Percentiles rank a stretch among this genome's conserved stretches.
These are phyloP conservation scores for Lachancea dasiensis DNA, from an alignment of 805 yeast species.

Conservation along the genomic window DNA sequence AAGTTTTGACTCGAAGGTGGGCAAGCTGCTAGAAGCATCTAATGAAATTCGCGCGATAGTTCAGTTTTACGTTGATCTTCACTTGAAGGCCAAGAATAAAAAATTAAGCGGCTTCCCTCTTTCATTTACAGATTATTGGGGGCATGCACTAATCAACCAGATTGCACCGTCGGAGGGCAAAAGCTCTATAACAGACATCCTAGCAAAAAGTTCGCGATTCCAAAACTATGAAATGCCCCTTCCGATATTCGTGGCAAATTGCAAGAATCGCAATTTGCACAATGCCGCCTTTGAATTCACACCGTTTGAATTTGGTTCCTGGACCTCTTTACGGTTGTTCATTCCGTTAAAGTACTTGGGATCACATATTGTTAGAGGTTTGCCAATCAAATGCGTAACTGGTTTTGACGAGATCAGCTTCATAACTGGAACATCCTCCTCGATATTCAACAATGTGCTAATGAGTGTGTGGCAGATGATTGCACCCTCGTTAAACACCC, in stretches of 20 bases:
- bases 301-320: conserved; percentile 64
- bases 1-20: conserved; percentile 10
- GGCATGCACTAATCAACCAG: conserved; percentile 47
- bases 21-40: conserved; percentile 21
- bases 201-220: conserved; percentile 30
- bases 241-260: conserved; percentile 42
- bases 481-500: conserved; percentile 31
- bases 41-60: conserved; percentile 33
- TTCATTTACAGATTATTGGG: conserved; percentile 66
- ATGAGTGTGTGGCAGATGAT: conserved; percentile 41
- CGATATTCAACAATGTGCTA: conserved; percentile 51
- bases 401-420: conserved; percentile 58
- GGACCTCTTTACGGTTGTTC: conserved; percentile 50
- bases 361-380: conserved; percentile 40
- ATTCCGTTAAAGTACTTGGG: conserved; percentile 50
- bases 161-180: conserved; percentile 34
- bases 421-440: conserved; percentile 58
- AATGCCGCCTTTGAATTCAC: conserved; percentile 47
- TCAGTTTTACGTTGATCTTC: conserved; percentile 47
- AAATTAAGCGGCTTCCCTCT: conserved; percentile 47
- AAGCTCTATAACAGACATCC: conserved; percentile 34
- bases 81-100: conserved; percentile 47
- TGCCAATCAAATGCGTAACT: conserved; percentile 38
- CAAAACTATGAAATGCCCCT: conserved; percentile 38
- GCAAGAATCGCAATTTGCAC: conserved; percentile 34